Evolutionary conservation across 2,329 filamentous ascomycete genomes (phyloP), one percentile per base, ranked within the genome.

Genomic region (Anthostomella pinea): DNA sequence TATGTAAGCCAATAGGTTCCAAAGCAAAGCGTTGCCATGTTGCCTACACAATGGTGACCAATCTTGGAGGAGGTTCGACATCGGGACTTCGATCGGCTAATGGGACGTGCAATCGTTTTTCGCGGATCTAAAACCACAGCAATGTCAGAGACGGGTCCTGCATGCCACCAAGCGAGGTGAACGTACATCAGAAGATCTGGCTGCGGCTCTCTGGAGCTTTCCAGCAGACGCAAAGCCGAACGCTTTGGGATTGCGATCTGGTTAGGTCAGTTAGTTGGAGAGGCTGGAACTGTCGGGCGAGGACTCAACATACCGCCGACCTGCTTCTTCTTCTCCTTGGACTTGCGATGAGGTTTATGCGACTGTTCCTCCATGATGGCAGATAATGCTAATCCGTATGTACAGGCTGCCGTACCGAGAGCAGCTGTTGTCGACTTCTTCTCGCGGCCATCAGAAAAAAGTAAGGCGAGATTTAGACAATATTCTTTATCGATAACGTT

Each of bases 41-140:
- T n/a, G n/a, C n/a, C n/a, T n/a, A n/a, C 59, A 97, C 90, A 43
- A 98, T 90, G 43, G 88, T 82, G 53, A 97, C 91, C 39, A 98
- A 81, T 41, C 94, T 81, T 40, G 93, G 93, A 17, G 93, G 90
- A 11, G 93, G 86, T 69, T 97, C 93, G 17, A 44, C 44, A 65
- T 97, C 91, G 49, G 93, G 91, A 18, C 97, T 73, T 51, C 94
- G 83, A 72, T 98, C 93, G 68, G 97, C 86, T 61, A 95, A 85
- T 28, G 93, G 93, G 13, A 98, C 93, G 73, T 98, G 94, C 24
- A 97, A 75, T 41, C 91, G 81, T 67, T 94, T 96, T 67, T 98
- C 94, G 75, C 88, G 93, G 65, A 95, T 82, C n/a, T n/a, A n/a
- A n/a, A n/a, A n/a, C n/a, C n/a, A n/a, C n/a, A n/a, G n/a, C n/a